Evolutionary conservation across 768 basidiomycete species (phyloP).

Genomic region (Pisolithus marmoratus): DNA sequence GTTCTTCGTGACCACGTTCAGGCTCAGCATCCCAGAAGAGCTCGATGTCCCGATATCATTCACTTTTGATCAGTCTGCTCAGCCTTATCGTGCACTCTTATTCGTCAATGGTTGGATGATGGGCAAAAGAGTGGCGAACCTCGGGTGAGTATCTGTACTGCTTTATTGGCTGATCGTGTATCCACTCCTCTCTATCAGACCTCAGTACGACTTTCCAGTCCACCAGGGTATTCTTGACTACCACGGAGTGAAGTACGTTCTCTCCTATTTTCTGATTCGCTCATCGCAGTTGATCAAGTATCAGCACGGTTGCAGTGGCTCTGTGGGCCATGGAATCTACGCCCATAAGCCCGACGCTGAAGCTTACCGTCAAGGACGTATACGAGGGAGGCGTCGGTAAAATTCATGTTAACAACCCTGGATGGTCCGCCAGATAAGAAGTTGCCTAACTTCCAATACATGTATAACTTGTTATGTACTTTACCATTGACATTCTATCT

Average conservation of each 20-base stretch:
- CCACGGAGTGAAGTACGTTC: slow-evolving; percentile 55
- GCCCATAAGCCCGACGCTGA: slow-evolving; percentile 44
- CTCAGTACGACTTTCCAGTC: slow-evolving; percentile 78
- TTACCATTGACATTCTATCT: neutral
- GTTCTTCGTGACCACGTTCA: slow-evolving; percentile 75
- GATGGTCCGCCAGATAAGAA: slow-evolving; percentile 35
- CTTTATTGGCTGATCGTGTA: neutral
- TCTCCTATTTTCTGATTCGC: neutral
- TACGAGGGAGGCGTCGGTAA: slow-evolving; percentile 64
- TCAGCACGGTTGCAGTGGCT: slow-evolving; percentile 55
- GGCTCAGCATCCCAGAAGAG: slow-evolving; percentile 50
- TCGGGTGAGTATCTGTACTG: slow-evolving; percentile 45
- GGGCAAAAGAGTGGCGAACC: slow-evolving; percentile 71
- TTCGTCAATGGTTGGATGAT: slow-evolving; percentile 91
- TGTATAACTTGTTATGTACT: neutral
- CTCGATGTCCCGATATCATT: slow-evolving; percentile 71
- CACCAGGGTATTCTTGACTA: slow-evolving; percentile 78
- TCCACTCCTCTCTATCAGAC: slow-evolving; percentile 33
- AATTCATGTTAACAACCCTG: slow-evolving; percentile 52
- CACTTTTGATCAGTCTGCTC: slow-evolving; percentile 56
- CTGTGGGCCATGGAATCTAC: slow-evolving; percentile 61
- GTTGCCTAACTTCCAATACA: neutral
- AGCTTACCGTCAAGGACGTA: slow-evolving; percentile 48
- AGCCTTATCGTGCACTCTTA: slow-evolving; percentile 65
- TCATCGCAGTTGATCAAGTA: slow-evolving; percentile 1